phyloP scores from a whole-genome alignment of 2,329 filamentous ascomycete genomes.

The Botryotinia narcissicola region DNA sequence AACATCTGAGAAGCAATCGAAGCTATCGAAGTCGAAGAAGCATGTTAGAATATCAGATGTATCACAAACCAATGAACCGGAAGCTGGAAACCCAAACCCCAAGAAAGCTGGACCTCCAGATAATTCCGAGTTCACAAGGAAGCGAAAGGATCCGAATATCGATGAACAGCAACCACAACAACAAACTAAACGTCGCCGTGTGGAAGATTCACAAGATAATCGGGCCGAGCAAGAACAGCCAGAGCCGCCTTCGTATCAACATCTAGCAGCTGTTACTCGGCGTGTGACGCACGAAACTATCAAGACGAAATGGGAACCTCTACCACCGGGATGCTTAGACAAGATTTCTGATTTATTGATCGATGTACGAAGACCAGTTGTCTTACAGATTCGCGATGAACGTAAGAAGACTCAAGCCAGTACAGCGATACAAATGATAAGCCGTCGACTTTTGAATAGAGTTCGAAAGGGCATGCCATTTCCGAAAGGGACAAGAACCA shows the following conservation, averaged over 20 bases:
- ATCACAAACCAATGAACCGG: background rate
- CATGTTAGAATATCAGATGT: slow-evolving; percentile 13
- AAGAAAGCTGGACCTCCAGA: background rate
- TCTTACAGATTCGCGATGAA: slow-evolving; percentile 52
- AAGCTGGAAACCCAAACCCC: background rate
- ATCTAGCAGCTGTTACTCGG: slow-evolving; percentile 51
- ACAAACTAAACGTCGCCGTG: slow-evolving; percentile 22
- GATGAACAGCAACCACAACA: slow-evolving; percentile 6
- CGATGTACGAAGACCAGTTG: slow-evolving; percentile 59
- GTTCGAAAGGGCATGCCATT: slow-evolving; percentile 63
- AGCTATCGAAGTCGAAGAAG: slow-evolving; percentile 9
- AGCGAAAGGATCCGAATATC: slow-evolving; percentile 10
- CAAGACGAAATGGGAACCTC: slow-evolving; percentile 63
- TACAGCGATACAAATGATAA: slow-evolving; percentile 53
- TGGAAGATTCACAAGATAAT: slow-evolving; percentile 13
- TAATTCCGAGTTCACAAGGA: slow-evolving; percentile 1
- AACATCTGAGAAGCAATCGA: background rate
- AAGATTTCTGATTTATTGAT: slow-evolving; percentile 56
- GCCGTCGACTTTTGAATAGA: slow-evolving; percentile 56
- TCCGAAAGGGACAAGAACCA: slow-evolving; percentile 52
- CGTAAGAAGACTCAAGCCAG: slow-evolving; percentile 46
- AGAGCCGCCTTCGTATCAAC: slow-evolving; percentile 43
- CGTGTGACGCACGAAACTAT: slow-evolving; percentile 63
- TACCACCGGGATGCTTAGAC: slow-evolving; percentile 54
- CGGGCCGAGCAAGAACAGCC: slow-evolving; percentile 15